Evolutionary conservation across 176 grass and related monocot genomes (phyloP), one percentile per base, ranked within the genome.

Genomic region (Carex scoparia): DNA sequence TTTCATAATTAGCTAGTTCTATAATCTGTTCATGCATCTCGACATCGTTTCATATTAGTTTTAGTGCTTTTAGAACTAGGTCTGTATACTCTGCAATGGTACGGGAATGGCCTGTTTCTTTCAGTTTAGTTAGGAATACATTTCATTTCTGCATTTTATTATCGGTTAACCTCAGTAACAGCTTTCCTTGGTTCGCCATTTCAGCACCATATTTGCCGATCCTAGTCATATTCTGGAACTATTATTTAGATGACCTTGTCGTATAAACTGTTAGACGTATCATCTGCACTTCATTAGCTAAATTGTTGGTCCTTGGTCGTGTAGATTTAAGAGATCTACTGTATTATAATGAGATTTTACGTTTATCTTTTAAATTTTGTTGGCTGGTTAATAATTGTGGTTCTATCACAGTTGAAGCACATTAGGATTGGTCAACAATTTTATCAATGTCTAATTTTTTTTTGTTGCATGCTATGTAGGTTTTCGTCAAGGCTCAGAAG

Each of bases 401-500:
- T 27, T 49, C 27, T 3, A 9, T 69, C 15, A 19, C 8, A 72
- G 2, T 72, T 48, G 40, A 51, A 53, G n/a, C 19, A 74, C 70
- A 74, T 12, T 28, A 53, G 65, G 42, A 77, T 77, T 77, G 7
- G 13, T 44, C 19, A 10, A 42, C 18, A 14, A 2, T 72, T 18
- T 35, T 71, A 70, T 61, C 57, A 19, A 70, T n/a, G 10, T 18
- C 0, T 69, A 2, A 4, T 65, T 81, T 63, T 63, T 28, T 63
- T 35, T 77, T 2, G 8, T 5, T 82, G 6, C 72, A 33, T 84
- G 38, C 75, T 42, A 86, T 13, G 44, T 69, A 90, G 40, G 90
- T 8, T 7, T 96, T 96, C 38, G 87, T 93, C 13, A 96, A 93
- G 89, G 70, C 86, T 53, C 87, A 90, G 48, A 96, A 96, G 81